Evolutionary conservation across 164 flowering plant genomes (phyloP).

Genomic region (Protea cynaroides): DNA sequence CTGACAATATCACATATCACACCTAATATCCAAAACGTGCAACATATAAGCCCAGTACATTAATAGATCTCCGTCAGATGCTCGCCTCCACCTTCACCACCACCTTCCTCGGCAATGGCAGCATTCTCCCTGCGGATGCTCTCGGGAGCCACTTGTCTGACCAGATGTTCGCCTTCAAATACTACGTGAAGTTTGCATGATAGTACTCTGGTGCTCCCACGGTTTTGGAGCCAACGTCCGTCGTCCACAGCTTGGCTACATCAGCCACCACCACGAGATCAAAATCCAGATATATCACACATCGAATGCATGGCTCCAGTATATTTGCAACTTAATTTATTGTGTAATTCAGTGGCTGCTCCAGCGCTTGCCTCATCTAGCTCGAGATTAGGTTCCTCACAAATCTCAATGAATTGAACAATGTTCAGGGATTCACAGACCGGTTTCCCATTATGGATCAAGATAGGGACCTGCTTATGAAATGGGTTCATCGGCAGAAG

Average conservation of each 20-base stretch:
- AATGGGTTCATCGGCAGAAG: too few relatives aligned
- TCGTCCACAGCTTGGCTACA: slow-evolving; percentile 64
- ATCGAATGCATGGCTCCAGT: slow-evolving; percentile 58
- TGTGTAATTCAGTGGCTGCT: slow-evolving; percentile 87
- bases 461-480: too few relatives aligned
- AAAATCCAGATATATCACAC: slow-evolving; percentile 81
- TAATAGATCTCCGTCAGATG: too few relatives aligned
- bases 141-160: slow-evolving; percentile 32
- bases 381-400: slow-evolving; percentile 61
- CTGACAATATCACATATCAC: too few relatives aligned
- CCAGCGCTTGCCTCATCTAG: slow-evolving; percentile 78
- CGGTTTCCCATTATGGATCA: too few relatives aligned
- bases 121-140: slow-evolving; percentile 51
- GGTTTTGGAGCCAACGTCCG: slow-evolving; percentile 42
- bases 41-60: too few relatives aligned
- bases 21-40: too few relatives aligned
- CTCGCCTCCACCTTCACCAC: too few relatives aligned
- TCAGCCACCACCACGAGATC: slow-evolving; percentile 86
- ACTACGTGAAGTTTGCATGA: slow-evolving; percentile 84
- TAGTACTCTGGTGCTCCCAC: slow-evolving; percentile 96
- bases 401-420: slow-evolving; percentile 62
- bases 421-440: too few relatives aligned
- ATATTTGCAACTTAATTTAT: slow-evolving; percentile 71
- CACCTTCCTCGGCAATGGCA: too few relatives aligned
- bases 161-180: slow-evolving; percentile 70